Base-by-base conservation (phyloP, 164 flowering plant genomes). In the Piper longum region DNA sequence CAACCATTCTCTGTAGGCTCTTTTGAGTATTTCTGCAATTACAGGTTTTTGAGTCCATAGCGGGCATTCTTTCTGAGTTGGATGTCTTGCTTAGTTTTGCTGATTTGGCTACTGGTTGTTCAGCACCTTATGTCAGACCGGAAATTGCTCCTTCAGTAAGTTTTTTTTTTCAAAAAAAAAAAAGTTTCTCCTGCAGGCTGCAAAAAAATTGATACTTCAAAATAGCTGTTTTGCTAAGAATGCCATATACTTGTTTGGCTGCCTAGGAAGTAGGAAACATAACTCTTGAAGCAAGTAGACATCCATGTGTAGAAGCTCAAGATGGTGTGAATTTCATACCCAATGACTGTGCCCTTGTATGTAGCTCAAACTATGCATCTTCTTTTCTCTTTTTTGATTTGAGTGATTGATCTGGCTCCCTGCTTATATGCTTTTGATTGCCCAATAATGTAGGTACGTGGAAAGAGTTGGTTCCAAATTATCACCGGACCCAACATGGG, bases 401-500 rank as follows among this genome's bases (percentile, higher is more conserved):
- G 11, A 7, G 41, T 60, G 11, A 60, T 7, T 60, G 16, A 13
- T 4, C 2, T 11, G 19, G 55, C 26, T 59, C 56, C 45, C 43
- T 18, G 13, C 43, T 57, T 56, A 5, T 40, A n/a, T 61, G 62
- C 55, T 63, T n/a, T 69, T 51, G 12, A 0, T 41, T 45, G 48
- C 68, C 40, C 52, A 36, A 7, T 12, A 11, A 57, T 63, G 59
- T 78, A 95, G 99, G 76, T 83, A 12, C 83, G 97, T 65, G 95
- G 83, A 51, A 74, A 85, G 73, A 95, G 96, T 74, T 95, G 99
- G 99, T 91, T 95, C 74, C 99, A 95, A 60, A 95, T 95, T 51
- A 88, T 95, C 64, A 95, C 99, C 8, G 99, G 97, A 43, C 99
- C 99, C 51, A 95, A 95, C 71, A 95, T 95, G 97, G 99, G 99